A percentile compares a stretch with the other conserved stretches of the same genome.
These are phyloP conservation scores for Backusella circina DNA, from an alignment of 192 early-diverging fungal species.

Conservation along the genomic window DNA sequence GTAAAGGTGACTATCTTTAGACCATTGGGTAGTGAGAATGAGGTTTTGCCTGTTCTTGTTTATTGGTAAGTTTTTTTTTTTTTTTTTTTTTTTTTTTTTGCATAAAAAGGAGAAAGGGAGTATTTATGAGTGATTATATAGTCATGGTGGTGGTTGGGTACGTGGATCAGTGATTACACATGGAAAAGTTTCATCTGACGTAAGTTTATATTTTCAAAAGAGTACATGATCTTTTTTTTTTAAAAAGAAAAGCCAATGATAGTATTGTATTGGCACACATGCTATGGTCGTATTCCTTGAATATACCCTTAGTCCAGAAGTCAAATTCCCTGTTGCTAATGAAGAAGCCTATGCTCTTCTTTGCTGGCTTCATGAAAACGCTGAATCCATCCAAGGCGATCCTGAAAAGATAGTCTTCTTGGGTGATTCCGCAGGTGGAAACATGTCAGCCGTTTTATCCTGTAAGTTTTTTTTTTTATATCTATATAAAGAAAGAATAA, in stretches of 20 bases:
- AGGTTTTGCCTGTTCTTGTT: neutral
- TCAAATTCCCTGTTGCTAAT: conserved; percentile 8
- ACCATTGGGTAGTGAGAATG: neutral
- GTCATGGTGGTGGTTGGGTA: neutral
- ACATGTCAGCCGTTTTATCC: conserved; percentile 7
- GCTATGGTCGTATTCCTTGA: conserved; percentile 13
- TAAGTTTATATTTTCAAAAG: neutral
- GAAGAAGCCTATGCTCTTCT: conserved; percentile 19
- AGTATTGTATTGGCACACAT: neutral
- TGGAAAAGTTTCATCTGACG: neutral
- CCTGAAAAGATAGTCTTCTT: conserved; percentile 4
- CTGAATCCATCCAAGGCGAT: neutral
- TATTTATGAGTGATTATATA: neutral
- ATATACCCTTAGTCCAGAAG: conserved; percentile 15
- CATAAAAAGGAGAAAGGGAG: neutral
- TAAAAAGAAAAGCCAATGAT: neutral
- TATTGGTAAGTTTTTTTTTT: neutral
- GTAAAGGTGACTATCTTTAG: neutral
- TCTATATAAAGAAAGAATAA: no score
- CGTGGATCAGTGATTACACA: neutral
- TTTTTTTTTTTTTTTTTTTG: neutral
- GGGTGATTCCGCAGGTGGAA: conserved; percentile 26
- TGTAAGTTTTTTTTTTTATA: neutral
- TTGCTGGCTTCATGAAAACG: conserved; percentile 9
- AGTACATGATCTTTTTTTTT: neutral